Percentiles rank a stretch among this genome's conserved stretches.
These are phyloP conservation scores for Nidula niveotomentosa DNA, from an alignment of 1,284 basidiomycete genomes.

Conservation along the genomic window DNA sequence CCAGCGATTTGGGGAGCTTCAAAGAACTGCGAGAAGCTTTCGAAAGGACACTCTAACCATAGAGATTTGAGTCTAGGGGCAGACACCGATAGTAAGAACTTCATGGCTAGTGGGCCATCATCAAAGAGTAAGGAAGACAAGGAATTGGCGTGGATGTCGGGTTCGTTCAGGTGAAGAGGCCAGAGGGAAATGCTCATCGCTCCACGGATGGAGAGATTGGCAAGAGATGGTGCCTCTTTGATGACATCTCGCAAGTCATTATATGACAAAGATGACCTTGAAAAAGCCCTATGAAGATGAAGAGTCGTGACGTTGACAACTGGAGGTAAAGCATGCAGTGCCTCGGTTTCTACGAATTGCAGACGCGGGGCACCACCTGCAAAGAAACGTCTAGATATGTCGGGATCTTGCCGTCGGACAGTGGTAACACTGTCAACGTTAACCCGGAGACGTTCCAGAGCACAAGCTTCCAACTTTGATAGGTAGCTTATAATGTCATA, in stretches of 20 bases:
- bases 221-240: conserved; percentile 10
- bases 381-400: conserved; percentile 6
- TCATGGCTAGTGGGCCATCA: conserved; percentile 16
- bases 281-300: conserved; percentile 11
- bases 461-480: conserved; percentile 10
- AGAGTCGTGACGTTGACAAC: conserved; percentile 17
- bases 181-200: conserved; percentile 9
- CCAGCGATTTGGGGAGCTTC: conserved; percentile 15
- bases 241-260: conserved; percentile 8
- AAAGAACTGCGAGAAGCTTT: conserved; percentile 18
- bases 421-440: conserved; percentile 15
- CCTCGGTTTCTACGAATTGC: conserved; percentile 11
- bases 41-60: conserved; percentile 24
- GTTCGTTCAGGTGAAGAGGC: conserved; percentile 8
- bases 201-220: conserved; percentile 18
- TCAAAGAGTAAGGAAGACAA: conserved; percentile 23
- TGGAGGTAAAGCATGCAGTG: conserved; percentile 12
- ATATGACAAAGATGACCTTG: conserved; percentile 9
- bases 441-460: conserved; percentile 15
- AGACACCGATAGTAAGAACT: conserved; percentile 19
- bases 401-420: conserved; percentile 7
- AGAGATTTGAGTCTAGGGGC: conserved; percentile 29
- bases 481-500: conserved; percentile 13
- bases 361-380: conserved; percentile 17
- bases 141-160: conserved; percentile 12